Conservation (phyloP, 1,284 basidiomycete species). For the Cryptococcus sp. region DNA sequence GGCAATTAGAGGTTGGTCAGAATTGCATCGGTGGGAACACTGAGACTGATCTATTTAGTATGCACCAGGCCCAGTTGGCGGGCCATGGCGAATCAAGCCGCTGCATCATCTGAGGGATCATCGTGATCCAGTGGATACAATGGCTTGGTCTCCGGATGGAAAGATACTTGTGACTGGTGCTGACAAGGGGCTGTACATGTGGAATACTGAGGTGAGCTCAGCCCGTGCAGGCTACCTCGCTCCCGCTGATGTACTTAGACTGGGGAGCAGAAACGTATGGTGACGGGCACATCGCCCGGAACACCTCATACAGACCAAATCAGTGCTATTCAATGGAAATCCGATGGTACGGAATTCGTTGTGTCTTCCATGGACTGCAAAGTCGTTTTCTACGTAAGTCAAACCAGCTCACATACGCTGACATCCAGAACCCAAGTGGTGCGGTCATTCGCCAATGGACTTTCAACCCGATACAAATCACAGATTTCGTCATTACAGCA, state of each 20-base stretch:
- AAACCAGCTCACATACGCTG: neutral
- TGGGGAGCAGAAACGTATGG: slow-evolving; percentile 9
- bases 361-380: slow-evolving; percentile 84
- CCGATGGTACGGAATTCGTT: slow-evolving; percentile 82
- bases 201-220: slow-evolving; percentile 68
- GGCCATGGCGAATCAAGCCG: slow-evolving; percentile 20
- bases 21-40: neutral
- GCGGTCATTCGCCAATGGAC: slow-evolving; percentile 65
- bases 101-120: slow-evolving; percentile 59
- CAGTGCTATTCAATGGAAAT: slow-evolving; percentile 79
- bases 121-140: slow-evolving; percentile 65
- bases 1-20: slow-evolving; percentile 68
- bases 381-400: slow-evolving; percentile 78
- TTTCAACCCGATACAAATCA: slow-evolving; percentile 74
- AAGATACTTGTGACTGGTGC: slow-evolving; percentile 72
- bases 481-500: slow-evolving; percentile 80
- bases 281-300: no score
- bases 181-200: slow-evolving; percentile 74
- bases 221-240: slow-evolving; percentile 8
- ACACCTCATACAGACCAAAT: slow-evolving; percentile 71
- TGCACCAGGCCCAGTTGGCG: slow-evolving; percentile 11
- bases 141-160: slow-evolving; percentile 89
- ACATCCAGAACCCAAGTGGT: slow-evolving; percentile 48
- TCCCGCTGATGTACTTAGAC: slow-evolving; percentile 12
- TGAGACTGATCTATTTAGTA: neutral